These are phyloP conservation scores for Candida endomychidarum DNA, from an alignment of 805 yeast genomes.

Conservation along the genomic window DNA sequence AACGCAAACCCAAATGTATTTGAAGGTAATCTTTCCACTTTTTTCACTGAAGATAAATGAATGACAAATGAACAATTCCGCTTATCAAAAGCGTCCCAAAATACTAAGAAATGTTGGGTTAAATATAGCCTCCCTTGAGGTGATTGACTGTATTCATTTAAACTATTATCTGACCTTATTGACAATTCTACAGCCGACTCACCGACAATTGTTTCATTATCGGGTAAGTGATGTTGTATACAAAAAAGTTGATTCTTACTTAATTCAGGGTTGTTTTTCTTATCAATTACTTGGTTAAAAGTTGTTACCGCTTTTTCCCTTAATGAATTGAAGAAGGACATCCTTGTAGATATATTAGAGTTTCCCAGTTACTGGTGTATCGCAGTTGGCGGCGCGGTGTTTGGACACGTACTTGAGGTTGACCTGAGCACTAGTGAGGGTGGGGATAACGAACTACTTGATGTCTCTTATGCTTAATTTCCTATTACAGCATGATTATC, in stretches of 20 bases:
- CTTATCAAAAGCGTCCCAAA: conserved; percentile 68
- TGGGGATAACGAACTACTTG: too few species aligned
- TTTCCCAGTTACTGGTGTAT: background rate
- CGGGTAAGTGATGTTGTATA: conserved; percentile 68
- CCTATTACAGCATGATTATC: too few species aligned
- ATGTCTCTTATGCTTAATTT: too few species aligned
- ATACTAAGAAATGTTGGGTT: conserved; percentile 74
- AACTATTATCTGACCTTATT: conserved; percentile 21
- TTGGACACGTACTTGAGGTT: too few species aligned
- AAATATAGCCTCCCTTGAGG: conserved; percentile 67
- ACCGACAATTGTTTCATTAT: conserved; percentile 60
- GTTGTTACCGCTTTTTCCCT: conserved; percentile 48
- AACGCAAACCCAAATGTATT: conserved; percentile 77
- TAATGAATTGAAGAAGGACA: conserved; percentile 54
- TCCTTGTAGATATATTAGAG: conserved; percentile 18
- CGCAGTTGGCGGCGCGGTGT: too few species aligned
- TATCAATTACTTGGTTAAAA: conserved; percentile 43
- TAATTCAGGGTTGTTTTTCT: conserved; percentile 43
- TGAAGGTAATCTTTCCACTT: conserved; percentile 83
- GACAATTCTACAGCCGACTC: conserved; percentile 64
- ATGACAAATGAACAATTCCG: conserved; percentile 66
- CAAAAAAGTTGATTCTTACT: conserved; percentile 72
- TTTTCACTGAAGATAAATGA: conserved; percentile 74
- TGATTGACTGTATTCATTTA: conserved; percentile 19
- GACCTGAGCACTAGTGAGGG: too few species aligned